These are phyloP conservation scores for Colletotrichum acutatum DNA, from an alignment of 2,329 filamentous ascomycete genomes.

Conservation along the genomic window DNA sequence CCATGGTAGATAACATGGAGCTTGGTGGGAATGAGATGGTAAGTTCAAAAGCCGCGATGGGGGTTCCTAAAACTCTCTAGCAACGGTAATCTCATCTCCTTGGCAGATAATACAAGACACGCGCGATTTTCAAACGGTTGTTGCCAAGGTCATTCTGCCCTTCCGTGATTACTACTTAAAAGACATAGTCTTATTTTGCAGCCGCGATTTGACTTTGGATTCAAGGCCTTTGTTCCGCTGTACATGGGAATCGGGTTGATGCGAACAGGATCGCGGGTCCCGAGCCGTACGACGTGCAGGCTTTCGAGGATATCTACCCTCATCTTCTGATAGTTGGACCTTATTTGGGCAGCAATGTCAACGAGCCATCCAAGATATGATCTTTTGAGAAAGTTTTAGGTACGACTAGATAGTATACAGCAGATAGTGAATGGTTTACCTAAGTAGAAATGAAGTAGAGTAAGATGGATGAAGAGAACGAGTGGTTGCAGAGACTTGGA, in stretches of 20 bases:
- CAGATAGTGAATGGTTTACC: no score
- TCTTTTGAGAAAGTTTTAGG: no score
- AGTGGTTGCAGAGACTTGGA: neutral
- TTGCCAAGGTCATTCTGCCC: no score
- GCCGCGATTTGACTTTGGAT: constrained; percentile 45
- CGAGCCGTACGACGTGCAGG: neutral
- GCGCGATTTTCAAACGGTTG: no score
- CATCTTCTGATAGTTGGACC: neutral
- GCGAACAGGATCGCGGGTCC: neutral
- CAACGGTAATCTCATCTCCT: no score
- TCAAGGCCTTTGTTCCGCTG: constrained; percentile 48
- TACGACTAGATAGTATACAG: no score
- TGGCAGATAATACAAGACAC: no score
- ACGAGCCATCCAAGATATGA: neutral
- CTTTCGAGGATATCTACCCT: neutral
- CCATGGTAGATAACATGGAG: constrained; percentile 40
- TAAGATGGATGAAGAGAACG: neutral
- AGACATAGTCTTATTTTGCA: constrained; percentile 48
- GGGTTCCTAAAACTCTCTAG: no score
- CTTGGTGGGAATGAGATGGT: neutral
- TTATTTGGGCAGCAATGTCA: neutral
- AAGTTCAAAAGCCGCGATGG: neutral
- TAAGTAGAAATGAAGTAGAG: neutral
- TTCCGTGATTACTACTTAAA: no score
- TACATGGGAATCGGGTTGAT: constrained; percentile 48